Evolutionary conservation across 2,329 filamentous ascomycete genomes (phyloP).

Genomic region (Colletotrichum destructivum): DNA sequence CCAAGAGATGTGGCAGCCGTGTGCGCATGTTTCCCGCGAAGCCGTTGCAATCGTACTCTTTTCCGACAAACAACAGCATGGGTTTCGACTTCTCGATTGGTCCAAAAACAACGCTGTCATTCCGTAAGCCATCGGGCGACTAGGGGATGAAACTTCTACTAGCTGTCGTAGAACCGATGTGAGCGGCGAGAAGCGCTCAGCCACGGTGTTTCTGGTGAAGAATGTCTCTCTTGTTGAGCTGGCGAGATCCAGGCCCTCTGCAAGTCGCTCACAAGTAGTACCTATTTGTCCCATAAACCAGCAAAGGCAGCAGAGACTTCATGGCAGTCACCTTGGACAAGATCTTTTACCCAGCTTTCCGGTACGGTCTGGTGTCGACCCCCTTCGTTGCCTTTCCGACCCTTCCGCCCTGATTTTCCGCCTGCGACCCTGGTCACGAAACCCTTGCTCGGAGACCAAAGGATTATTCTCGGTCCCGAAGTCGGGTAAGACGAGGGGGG

Average conservation of each 20-base stretch:
- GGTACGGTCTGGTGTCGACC: neutral
- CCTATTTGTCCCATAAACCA: neutral
- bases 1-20: neutral
- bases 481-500: neutral
- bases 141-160: neutral
- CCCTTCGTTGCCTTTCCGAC: conserved; percentile 20
- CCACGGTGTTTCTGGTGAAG: conserved; percentile 16
- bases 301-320: conserved; percentile 6
- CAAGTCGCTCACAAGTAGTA: neutral
- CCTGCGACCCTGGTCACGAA: neutral
- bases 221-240: neutral
- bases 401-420: neutral
- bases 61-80: neutral
- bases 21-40: no score
- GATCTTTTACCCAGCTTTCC: neutral
- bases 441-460: neutral
- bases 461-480: neutral
- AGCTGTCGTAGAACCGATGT: neutral
- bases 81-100: neutral
- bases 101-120: neutral
- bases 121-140: neutral
- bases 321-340: neutral
- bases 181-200: neutral
- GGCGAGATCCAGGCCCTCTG: neutral
- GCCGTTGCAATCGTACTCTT: neutral